These are phyloP conservation scores for Tetradesmus lagerheimii DNA, from an alignment of 139 green algal species.

Conservation along the genomic window DNA sequence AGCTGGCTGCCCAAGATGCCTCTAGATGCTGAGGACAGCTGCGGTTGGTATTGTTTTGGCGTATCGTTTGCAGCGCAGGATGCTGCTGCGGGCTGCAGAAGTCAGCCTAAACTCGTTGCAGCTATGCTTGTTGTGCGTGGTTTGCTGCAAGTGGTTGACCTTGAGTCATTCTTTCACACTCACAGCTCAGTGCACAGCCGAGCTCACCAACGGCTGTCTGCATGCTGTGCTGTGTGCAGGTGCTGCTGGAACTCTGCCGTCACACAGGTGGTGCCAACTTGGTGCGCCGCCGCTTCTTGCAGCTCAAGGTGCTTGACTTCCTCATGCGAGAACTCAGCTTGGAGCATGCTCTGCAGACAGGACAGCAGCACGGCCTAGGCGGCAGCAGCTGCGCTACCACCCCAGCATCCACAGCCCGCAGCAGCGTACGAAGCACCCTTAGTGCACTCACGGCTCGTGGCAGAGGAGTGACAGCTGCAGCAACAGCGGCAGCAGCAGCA, in stretches of 20 bases:
- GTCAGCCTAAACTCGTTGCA: too few species aligned
- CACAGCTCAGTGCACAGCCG: neutral
- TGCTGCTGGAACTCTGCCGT: slow-evolving; percentile 29
- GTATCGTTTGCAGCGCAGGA: too few species aligned
- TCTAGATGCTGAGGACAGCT: too few species aligned
- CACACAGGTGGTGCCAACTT: slow-evolving; percentile 15
- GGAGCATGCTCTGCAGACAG: neutral
- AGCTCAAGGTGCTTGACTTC: slow-evolving; percentile 40
- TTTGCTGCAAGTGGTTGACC: too few species aligned
- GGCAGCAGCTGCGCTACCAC: slow-evolving; percentile 9
- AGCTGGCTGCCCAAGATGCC: too few species aligned
- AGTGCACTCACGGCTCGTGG: neutral
- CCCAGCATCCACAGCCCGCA: neutral
- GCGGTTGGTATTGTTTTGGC: too few species aligned
- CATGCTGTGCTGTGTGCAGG: neutral
- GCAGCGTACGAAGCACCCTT: neutral
- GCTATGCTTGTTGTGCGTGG: too few species aligned
- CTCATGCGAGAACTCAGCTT: neutral
- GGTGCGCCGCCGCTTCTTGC: slow-evolving; percentile 37
- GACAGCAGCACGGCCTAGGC: neutral
- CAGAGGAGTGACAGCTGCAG: neutral
- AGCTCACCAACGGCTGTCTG: neutral
- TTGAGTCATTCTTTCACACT: too few species aligned
- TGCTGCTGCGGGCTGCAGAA: too few species aligned
- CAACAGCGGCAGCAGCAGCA: slow-evolving; percentile 1